These are phyloP conservation scores for Saitozyma podzolica DNA, from an alignment of 768 basidiomycete genomes.

Conservation along the genomic window DNA sequence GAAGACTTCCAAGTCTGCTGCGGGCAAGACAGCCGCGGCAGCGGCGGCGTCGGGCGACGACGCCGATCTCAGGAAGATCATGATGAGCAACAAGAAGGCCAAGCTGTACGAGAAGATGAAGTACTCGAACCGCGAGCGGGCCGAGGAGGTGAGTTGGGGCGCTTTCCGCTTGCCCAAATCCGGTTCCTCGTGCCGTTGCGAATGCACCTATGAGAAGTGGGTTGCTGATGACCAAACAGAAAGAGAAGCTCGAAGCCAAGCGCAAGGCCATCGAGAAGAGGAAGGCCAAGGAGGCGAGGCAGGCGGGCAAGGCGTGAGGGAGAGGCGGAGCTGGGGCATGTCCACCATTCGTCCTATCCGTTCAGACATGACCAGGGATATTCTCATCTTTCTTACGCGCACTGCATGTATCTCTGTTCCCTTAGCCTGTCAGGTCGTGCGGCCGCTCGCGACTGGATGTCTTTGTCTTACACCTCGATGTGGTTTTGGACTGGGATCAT, in stretches of 20 bases:
- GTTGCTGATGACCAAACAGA: constrained; percentile 55
- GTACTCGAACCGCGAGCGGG: constrained; percentile 73
- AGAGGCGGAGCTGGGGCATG: no score
- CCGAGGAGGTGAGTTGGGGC: constrained; percentile 66
- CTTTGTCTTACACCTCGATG: no score
- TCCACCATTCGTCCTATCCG: no score
- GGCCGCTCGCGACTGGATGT: no score
- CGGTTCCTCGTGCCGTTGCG: background rate
- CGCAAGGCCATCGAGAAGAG: constrained; percentile 62
- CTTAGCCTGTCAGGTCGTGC: no score
- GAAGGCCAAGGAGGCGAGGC: constrained; percentile 55
- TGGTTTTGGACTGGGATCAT: no score
- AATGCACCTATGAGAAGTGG: background rate
- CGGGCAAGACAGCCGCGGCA: constrained; percentile 46
- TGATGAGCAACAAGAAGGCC: constrained; percentile 93
- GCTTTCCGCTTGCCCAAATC: background rate
- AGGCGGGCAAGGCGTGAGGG: constrained; percentile 21
- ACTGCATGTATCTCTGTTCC: no score
- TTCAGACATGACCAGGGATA: no score
- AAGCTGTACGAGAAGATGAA: constrained; percentile 94
- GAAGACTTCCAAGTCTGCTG: constrained; percentile 50
- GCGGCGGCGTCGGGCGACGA: constrained; percentile 55
- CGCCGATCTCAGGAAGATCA: constrained; percentile 92
- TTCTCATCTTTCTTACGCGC: no score
- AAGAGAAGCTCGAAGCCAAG: constrained; percentile 63